These are phyloP conservation scores for Amphicarpaea edgeworthii DNA, from an alignment of 306 rosid genomes.

Conservation along the genomic window DNA sequence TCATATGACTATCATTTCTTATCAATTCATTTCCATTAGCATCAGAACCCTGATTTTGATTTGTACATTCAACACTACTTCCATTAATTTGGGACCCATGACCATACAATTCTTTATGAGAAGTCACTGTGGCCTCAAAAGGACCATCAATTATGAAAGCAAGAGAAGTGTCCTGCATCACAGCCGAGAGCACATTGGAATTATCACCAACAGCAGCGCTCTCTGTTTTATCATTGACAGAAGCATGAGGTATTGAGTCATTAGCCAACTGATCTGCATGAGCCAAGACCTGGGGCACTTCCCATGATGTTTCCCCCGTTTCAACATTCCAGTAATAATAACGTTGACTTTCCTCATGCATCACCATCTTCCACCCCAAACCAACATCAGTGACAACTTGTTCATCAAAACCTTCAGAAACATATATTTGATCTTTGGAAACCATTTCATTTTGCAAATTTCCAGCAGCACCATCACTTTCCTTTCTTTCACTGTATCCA, in stretches of 20 bases:
- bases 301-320: conserved; percentile 99
- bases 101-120: conserved; percentile 48
- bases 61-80: conserved; percentile 49
- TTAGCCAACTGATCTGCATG: conserved; percentile 58
- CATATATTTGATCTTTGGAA: conserved; percentile 52
- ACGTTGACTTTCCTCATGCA: conserved; percentile 89
- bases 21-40: conserved; percentile 47
- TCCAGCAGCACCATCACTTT: conserved; percentile 44
- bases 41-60: conserved; percentile 54
- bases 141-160: conserved; percentile 48
- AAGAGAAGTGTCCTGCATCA: conserved; percentile 46
- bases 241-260: conserved; percentile 48
- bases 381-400: conserved; percentile 60
- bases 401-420: conserved; percentile 53
- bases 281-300: conserved; percentile 73
- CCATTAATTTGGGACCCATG: conserved; percentile 59
- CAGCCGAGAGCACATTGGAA: conserved; percentile 49
- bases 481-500: conserved; percentile 55
- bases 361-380: conserved; percentile 89
- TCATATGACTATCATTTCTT: conserved; percentile 33
- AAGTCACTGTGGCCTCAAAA: conserved; percentile 37
- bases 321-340: conserved; percentile 93
- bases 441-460: conserved; percentile 54
- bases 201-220: conserved; percentile 46
- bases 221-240: conserved; percentile 47